These are phyloP conservation scores for Pezicula radicicola DNA, from an alignment of 2,329 filamentous ascomycete genomes.

Conservation along the genomic window DNA sequence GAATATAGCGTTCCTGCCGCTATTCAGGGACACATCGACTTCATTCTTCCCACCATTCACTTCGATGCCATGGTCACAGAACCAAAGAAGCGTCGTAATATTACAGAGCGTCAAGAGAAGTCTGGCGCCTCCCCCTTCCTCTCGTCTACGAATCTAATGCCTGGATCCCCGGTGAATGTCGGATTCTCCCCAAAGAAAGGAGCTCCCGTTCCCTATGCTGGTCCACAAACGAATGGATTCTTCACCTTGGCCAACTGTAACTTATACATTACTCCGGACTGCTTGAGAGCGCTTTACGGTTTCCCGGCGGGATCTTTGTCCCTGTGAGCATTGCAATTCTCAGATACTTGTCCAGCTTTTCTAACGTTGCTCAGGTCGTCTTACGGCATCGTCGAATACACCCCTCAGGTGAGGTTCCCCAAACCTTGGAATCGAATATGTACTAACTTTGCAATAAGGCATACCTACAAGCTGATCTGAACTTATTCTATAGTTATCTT, in stretches of 20 bases:
- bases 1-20: conserved; percentile 12
- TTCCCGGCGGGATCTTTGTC: conserved; percentile 27
- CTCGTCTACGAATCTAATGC: too few species aligned
- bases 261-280: conserved; percentile 50
- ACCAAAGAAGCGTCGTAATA: conserved; percentile 27
- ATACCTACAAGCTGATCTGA: not conserved
- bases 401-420: conserved; percentile 33
- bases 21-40: conserved; percentile 15
- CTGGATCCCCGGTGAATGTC: not conserved
- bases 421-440: conserved; percentile 27
- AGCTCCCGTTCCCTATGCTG: not conserved
- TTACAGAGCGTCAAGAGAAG: conserved; percentile 41
- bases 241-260: conserved; percentile 41
- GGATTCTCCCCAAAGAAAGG: not conserved
- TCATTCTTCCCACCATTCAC: conserved; percentile 18
- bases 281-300: conserved; percentile 46
- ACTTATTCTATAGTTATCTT: not conserved
- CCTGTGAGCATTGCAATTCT: not conserved
- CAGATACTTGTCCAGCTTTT: not conserved
- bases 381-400: conserved; percentile 50
- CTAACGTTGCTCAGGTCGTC: not conserved
- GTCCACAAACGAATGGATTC: not conserved
- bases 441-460: conserved; percentile 24
- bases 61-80: conserved; percentile 9
- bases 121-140: conserved; percentile 5